phyloP scores from a whole-genome alignment of 148 eudicot genomes.

The Vaccinium myrtillus region DNA sequence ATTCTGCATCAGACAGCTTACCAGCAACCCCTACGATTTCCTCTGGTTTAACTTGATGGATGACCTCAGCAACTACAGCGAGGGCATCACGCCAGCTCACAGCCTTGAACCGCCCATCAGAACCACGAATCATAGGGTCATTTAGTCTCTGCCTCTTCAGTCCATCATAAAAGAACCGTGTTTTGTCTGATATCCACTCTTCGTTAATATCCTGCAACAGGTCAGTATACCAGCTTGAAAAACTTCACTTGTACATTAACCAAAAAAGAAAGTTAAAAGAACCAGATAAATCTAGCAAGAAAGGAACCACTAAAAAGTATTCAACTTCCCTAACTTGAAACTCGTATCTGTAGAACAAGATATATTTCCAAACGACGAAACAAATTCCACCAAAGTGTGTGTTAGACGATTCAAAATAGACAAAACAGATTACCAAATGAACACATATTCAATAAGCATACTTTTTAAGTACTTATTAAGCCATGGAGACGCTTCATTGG shows the following conservation, averaged over 20 bases:
- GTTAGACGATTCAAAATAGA: background rate
- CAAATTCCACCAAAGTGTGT: background rate
- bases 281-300: background rate
- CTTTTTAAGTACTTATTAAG: background rate
- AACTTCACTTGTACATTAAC: background rate
- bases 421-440: background rate
- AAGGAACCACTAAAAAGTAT: background rate
- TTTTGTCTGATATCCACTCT: constrained; percentile 99
- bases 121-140: constrained; percentile 97
- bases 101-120: constrained; percentile 90
- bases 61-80: constrained; percentile 82
- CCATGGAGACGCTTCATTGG: background rate
- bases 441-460: background rate
- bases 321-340: too few relatives aligned
- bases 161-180: constrained; percentile 96
- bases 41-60: constrained; percentile 74
- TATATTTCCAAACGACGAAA: background rate
- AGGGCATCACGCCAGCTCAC: constrained; percentile 99
- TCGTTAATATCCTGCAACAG: constrained; percentile 85
- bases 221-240: constrained; percentile 19
- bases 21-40: constrained; percentile 97
- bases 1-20: constrained; percentile 91
- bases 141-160: constrained; percentile 95
- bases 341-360: background rate
- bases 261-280: constrained; percentile 7